Conservation (phyloP, 371 early-diverging fungal species). For the Mucor irregularis region DNA sequence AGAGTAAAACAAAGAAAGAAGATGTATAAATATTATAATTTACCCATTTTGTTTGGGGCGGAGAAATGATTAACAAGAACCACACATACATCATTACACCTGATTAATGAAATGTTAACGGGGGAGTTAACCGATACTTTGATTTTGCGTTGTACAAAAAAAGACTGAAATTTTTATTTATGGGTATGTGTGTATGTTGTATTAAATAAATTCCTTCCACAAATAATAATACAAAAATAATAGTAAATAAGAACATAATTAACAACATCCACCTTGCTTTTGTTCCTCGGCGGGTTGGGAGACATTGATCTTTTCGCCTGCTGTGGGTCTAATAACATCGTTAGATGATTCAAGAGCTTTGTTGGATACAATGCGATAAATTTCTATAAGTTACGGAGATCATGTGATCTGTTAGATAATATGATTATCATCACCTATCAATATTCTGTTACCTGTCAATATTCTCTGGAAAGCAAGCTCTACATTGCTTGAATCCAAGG, state of each 20-base stretch:
- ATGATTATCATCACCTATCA: slow-evolving; percentile 16
- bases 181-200: no score
- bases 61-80: slow-evolving; percentile 3
- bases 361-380: slow-evolving; percentile 92
- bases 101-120: no score
- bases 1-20: background rate
- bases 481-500: slow-evolving; percentile 92
- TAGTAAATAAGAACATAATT: slow-evolving; percentile 45
- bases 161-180: no score
- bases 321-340: slow-evolving; percentile 71
- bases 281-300: slow-evolving; percentile 65
- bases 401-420: background rate
- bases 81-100: background rate
- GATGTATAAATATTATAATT: background rate
- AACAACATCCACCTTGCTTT: slow-evolving; percentile 79
- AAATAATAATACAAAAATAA: no score
- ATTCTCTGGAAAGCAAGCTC: slow-evolving; percentile 93
- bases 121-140: no score
- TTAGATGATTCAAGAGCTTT: slow-evolving; percentile 84
- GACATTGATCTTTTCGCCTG: slow-evolving; percentile 79
- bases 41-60: slow-evolving; percentile 1
- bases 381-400: slow-evolving; percentile 56
- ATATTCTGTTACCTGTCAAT: slow-evolving; percentile 68
- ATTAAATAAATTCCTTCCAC: no score
- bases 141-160: no score